phyloP scores from a whole-genome alignment of 2,329 filamentous ascomycete genomes.

The Penicillium sp. region DNA sequence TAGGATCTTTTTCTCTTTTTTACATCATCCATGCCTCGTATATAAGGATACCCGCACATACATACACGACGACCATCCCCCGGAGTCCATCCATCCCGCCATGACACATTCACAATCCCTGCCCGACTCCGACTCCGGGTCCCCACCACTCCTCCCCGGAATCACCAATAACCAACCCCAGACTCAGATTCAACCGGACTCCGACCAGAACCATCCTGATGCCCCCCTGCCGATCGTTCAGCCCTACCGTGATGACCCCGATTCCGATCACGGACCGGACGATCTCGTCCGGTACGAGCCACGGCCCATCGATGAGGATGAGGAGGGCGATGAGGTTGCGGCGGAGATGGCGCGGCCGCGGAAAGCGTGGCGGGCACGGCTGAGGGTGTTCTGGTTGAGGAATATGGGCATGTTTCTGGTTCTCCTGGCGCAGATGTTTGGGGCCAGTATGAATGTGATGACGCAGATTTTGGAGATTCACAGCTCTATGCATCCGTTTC shows the following conservation, averaged over 20 bases:
- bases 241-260: conserved; percentile 21
- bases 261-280: conserved; percentile 5
- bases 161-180: conserved; percentile 1
- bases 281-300: conserved; percentile 26
- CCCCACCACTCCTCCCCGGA: neutral
- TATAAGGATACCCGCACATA: neutral
- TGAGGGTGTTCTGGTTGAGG: conserved; percentile 54
- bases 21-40: neutral
- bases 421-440: conserved; percentile 76
- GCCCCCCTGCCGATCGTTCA: conserved; percentile 1
- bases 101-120: neutral
- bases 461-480: conserved; percentile 73
- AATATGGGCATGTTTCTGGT: conserved; percentile 78
- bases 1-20: too few species aligned
- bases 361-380: conserved; percentile 34
- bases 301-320: conserved; percentile 23
- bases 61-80: neutral
- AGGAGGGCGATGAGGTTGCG: conserved; percentile 10
- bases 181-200: neutral
- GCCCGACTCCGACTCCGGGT: neutral
- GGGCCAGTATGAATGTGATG: conserved; percentile 80
- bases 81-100: too few species aligned
- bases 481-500: conserved; percentile 76
- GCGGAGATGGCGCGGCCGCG: conserved; percentile 22
- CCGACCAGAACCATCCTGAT: neutral